Percentiles rank a stretch among this genome's conserved stretches.
phyloP scores from a whole-genome alignment of 2,329 filamentous ascomycete species.

The Pestalotiopsis sp. region DNA sequence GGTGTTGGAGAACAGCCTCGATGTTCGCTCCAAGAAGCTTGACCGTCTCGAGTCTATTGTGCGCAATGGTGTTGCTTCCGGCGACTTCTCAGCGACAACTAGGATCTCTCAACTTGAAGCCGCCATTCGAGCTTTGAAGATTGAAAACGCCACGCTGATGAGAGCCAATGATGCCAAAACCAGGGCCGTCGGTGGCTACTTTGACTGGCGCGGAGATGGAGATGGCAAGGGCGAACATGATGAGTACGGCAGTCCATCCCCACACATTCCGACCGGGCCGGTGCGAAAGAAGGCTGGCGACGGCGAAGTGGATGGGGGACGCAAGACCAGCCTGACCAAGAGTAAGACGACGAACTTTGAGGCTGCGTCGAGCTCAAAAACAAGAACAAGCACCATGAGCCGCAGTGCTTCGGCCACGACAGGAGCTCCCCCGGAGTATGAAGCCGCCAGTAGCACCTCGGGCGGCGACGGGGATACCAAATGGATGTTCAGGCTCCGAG shows the following conservation, averaged over 20 bases:
- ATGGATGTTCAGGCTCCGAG: conserved; percentile 84
- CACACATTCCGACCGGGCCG: conserved; percentile 57
- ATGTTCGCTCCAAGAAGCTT: conserved; percentile 79
- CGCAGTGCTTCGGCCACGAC: conserved; percentile 27
- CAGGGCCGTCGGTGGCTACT: conserved; percentile 32
- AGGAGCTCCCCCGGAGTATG: neutral
- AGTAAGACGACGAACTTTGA: conserved; percentile 42
- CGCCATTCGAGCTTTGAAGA: conserved; percentile 64
- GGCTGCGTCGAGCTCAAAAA: conserved; percentile 25
- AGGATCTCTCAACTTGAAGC: conserved; percentile 61
- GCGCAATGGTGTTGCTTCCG: conserved; percentile 62
- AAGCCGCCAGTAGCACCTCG: neutral
- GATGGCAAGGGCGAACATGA: conserved; percentile 36
- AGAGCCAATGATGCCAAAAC: conserved; percentile 63
- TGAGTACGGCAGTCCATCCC: conserved; percentile 52
- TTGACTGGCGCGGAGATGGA: conserved; percentile 41
- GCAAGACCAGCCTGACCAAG: conserved; percentile 32
- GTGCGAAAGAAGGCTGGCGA: conserved; percentile 17
- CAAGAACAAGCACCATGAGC: conserved; percentile 27
- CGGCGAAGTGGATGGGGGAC: neutral
- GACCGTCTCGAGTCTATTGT: conserved; percentile 84
- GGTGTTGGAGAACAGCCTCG: conserved; percentile 78
- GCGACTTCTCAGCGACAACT: conserved; percentile 44
- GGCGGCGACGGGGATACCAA: conserved; percentile 60
- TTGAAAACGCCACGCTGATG: conserved; percentile 71